Base-by-base conservation (phyloP, 2,329 filamentous ascomycete genomes). In the Chaetomiaceae sp. region DNA sequence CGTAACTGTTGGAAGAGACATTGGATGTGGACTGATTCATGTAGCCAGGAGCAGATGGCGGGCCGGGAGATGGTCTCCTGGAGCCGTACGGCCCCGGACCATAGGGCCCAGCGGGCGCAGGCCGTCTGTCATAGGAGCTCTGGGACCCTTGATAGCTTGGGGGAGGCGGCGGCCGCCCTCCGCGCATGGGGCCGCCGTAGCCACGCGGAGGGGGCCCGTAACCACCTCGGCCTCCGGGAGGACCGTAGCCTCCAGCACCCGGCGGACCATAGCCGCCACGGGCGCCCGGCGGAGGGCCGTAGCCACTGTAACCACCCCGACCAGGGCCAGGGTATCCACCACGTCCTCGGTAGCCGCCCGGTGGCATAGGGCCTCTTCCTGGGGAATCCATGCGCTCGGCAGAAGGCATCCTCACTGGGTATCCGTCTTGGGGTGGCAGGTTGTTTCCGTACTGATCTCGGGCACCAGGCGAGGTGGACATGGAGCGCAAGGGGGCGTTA, bases 401-500 rank as follows among this genome's bases (percentile, higher is more conserved):
- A 8, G 73, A 79, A 43, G 70, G 73, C 3, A 69, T 73, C 58
- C 71, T 73, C 63, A 71, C 66, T 46, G 67, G 74, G 59, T 76
- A 80, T 13, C 65, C 68, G 59, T 75, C 75, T 5, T 65, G 63
- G 1, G 68, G 59, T n/a, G 68, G 66, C 35, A 77, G 67, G 9
- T 73, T 70, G 61, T 86, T 86, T 38, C 83, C 84, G 57, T 86
- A 88, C 55, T 82, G 81, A 57, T 89, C 86, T 13, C 69, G 39
- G 60, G 65, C 41, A 35, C 51, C 44, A 7, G 58, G 57, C 1
- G 56, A 53, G 37, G 40, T 56, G 2, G 59, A 57, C 43, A 56
- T 58, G 62, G 37, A 65, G 60, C 33, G 76, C 76, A 44, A 61
- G 67, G 68, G 74, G 62, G 67, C 68, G 16, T 55, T 51, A n/a